phyloP scores from a whole-genome alignment of 2,329 filamentous ascomycete species.

The Podosphaera leucotricha region DNA sequence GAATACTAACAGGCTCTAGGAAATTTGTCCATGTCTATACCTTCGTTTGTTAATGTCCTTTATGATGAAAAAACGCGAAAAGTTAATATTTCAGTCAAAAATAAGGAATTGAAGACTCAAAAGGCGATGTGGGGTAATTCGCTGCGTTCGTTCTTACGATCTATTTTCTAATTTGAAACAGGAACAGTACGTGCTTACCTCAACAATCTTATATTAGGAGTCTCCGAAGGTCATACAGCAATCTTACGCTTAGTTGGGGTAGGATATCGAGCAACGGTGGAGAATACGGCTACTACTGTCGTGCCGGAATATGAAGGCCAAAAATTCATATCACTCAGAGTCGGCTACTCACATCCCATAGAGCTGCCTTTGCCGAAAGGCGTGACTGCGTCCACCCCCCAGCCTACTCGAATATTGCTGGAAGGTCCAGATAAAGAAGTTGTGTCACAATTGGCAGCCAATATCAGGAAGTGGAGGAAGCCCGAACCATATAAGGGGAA shows the following conservation, averaged over 20 bases:
- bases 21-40: conserved; percentile 54
- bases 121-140: conserved; percentile 80
- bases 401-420: conserved; percentile 74
- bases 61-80: conserved; percentile 40
- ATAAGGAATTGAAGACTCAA: conserved; percentile 43
- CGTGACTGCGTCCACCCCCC: conserved; percentile 66
- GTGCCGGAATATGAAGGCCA: conserved; percentile 51
- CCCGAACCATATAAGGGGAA: conserved; percentile 99
- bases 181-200: conserved; percentile 79
- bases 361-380: conserved; percentile 67
- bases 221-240: conserved; percentile 87
- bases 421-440: conserved; percentile 72
- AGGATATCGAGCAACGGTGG: conserved; percentile 76
- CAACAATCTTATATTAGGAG: conserved; percentile 74
- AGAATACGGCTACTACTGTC: conserved; percentile 46
- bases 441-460: conserved; percentile 76
- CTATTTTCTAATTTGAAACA: conserved; percentile 17
- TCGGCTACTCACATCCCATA: conserved; percentile 89
- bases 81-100: conserved; percentile 43
- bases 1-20: conserved; percentile 23
- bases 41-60: conserved; percentile 49
- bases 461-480: conserved; percentile 66
- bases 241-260: conserved; percentile 86
- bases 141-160: not conserved
- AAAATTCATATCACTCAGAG: conserved; percentile 77